Base-by-base conservation (phyloP, 768 basidiomycete species). In the Lactarius sp. region DNA sequence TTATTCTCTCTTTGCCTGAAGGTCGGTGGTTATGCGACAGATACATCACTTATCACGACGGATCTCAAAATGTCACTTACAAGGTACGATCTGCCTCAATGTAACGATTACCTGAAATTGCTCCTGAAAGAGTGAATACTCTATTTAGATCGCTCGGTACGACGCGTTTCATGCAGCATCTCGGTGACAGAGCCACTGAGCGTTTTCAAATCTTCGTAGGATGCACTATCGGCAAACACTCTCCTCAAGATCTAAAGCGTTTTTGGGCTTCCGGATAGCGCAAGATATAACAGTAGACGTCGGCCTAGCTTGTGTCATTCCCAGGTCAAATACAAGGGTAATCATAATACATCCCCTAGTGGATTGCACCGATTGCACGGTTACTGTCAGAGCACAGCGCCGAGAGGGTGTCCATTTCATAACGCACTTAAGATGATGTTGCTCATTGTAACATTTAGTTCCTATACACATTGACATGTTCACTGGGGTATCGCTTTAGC, bases 1-100 rank as follows among this genome's bases (percentile, higher is more conserved):
- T 81, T 94, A 71, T 88, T 96, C 64, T 87, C 89, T 1, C 77
- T 96, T 0, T 91, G 87, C 70, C 81, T 97, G 34, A 84, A 82
- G 54, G 72, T 94, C 7, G 94, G 96, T 66, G 83, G 85, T 58
- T 96, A 84, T 69, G 84, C 85, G 0, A 82, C 86, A 0, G 87
- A 97, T 66, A 80, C 86, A 0, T 76, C 80, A 2, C 70, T 81
- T 34, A 75, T 97, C 39, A 89, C 93, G 2, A 76, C 80, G 7
- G 95, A 97, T 74, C 74, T 98, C 7, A 83, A 80, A 66, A 82
- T 92, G 79, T 71, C 81, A 3, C 70, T 81, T 13, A 57, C 78
- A 6, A 85, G 84, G 94, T 96, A 69, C 66, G 90, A 77, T 13
- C 20, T 46, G 34, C 22, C 41, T 13, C 49, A 7, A 27, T 27